Evolutionary conservation across 2,329 filamentous ascomycete species (phyloP), one percentile per base, ranked within the genome.

Genomic region (Arthrobotrys sinensis): DNA sequence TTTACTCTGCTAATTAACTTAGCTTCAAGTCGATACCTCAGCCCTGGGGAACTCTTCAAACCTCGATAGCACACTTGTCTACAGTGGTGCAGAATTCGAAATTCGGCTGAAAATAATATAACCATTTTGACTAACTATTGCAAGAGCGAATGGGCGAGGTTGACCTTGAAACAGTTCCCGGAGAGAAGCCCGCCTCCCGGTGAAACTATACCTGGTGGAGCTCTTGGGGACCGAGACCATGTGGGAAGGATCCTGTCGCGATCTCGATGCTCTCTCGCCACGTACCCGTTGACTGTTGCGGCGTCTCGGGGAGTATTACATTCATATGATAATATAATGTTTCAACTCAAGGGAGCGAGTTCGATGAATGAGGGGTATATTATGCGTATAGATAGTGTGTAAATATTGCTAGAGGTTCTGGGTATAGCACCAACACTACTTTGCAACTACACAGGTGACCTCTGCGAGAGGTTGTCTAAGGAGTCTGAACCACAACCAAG

Each of bases 21-120:
- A 12, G 40, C 40, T 38, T 19, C 16, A 28, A 43, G 14, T 28
- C 11, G 11, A 60, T 43, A 43, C 34, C 28, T 52, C 48, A 28
- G 21, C 24, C 21, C 36, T 60, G 16, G 32, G 16, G 36, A 24
- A 16, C 55, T 28, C 36, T 60, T 40, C 19, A 40, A 16, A 60
- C 43, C 55, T 28, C 28, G 21, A 60, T 60, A 43, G 40, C 34
- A 40, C 36, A 43, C 36, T 16, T 43, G 5, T 3, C 11, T 28
- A 40, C 11, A 40, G 36, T 28, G n/a, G 19, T 43, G 55, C 55
- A 43, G 36, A 28, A 43, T 60, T 40, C n/a, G 34, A 19, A 28
- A 43, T 60, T 40, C n/a, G 34, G 55, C 36, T 60, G 55, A 43
- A 14, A 36, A 28, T n/a, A 57, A 57, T 57, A 32, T 57, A 40